phyloP scores from a whole-genome alignment of 371 early-diverging fungal genomes.

The Mortierella sp. region DNA sequence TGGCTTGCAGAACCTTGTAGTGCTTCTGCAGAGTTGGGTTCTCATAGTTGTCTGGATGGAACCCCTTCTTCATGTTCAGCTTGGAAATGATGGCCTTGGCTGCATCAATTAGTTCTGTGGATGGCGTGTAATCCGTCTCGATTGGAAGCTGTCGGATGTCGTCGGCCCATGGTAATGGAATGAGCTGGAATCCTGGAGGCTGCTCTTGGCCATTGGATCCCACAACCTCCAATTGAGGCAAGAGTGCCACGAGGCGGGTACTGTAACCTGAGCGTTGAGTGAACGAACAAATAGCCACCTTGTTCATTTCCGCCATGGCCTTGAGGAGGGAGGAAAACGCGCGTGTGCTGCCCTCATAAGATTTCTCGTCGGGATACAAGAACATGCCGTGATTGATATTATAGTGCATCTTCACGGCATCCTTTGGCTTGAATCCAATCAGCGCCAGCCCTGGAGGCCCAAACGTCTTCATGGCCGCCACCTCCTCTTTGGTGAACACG shows the following conservation, averaged over 20 bases:
- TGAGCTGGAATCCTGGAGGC: constrained; percentile 70
- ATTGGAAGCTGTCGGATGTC: constrained; percentile 67
- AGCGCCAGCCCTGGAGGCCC: constrained; percentile 63
- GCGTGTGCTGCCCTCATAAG: constrained; percentile 71
- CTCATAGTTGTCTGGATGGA: constrained; percentile 60
- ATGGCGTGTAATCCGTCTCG: constrained; percentile 35
- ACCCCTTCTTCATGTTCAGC: constrained; percentile 59
- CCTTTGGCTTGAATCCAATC: constrained; percentile 71
- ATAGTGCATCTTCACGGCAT: constrained; percentile 56
- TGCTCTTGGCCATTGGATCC: constrained; percentile 47
- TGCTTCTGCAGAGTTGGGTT: constrained; percentile 75
- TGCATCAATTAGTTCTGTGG: constrained; percentile 49
- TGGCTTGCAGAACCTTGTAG: constrained; percentile 68
- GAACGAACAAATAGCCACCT: constrained; percentile 70
- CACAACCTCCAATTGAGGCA: constrained; percentile 64
- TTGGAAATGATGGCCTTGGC: constrained; percentile 58
- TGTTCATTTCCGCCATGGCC: constrained; percentile 60
- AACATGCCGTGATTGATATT: constrained; percentile 74
- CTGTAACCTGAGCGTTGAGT: constrained; percentile 61
- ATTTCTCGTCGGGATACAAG: constrained; percentile 80
- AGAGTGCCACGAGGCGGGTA: constrained; percentile 68
- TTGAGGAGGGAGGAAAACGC: constrained; percentile 71
- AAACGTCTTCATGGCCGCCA: constrained; percentile 44
- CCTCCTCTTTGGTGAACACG: constrained; percentile 44
- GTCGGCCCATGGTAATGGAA: constrained; percentile 76